Base-by-base conservation (phyloP, 768 basidiomycete species). In the Hygrocybe coccinea region DNA sequence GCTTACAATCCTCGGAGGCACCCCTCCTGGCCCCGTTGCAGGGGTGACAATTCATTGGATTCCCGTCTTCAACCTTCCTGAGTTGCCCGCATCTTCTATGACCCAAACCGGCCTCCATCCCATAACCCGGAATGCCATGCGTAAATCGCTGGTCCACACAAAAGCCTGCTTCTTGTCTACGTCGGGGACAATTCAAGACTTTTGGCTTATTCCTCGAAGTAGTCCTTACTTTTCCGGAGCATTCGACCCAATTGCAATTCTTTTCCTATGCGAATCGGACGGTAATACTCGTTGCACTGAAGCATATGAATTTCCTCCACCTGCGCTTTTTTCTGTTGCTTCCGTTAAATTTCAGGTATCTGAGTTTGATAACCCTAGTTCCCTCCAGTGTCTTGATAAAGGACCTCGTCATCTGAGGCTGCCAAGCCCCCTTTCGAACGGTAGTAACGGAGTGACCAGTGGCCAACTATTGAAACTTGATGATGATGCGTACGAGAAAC, bases 1-100 rank as follows among this genome's bases (percentile, higher is more conserved):
- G 1, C 71, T 95, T 3, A 77, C 86, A 1, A 73, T 94, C 19
- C 77, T 95, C 9, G 93, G 93, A n/a, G 93, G 93, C 0, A 74
- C 83, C 35, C 67, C 74, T n/a, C 58, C 70, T 1, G 73, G 71
- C 25, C 80, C 85, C 39, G 69, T 76, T 5, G 71, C 79, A 0
- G 89, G 89, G 2, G 67, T 93, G 53, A 87, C 81, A 29, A 73
- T 85, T n/a, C 73, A 86, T 33, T 82, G 83, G 59, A 73, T 94
- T 24, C 87, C 88, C 14, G 69, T 82, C 11, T 83, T 86, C 62
- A 80, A 82, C 59, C 81, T 83, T 2, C 62, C 76, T 3, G 81
- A 79, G 12, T 74, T 77, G 0, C 69, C 76, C 5, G 64, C 74
- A 46, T 51, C 65, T 45, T 46, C 67, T 54, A 36, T 71, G 57